Base-by-base conservation (phyloP, 1,284 basidiomycete species). In the Paramarasmius palmivorus region DNA sequence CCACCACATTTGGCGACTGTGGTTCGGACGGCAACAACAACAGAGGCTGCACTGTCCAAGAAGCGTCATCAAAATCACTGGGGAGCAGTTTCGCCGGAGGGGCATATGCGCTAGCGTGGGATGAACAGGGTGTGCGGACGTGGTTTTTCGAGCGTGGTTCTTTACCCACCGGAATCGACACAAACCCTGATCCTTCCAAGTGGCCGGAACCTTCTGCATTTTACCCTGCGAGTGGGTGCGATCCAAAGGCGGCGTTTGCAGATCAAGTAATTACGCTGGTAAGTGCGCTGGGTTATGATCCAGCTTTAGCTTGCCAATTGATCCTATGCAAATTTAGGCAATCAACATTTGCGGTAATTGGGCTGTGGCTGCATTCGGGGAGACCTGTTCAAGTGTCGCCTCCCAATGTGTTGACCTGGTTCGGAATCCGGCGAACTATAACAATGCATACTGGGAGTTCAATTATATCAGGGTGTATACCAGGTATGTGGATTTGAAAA, bases 191-290 rank as follows among this genome's bases (percentile, higher is more conserved):
- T 60, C 82, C 84, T 2, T 61, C 67, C 20, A 61, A 54, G 22
- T 88, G 86, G 86, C 79, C 80, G 9, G 69, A 68, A 9, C 83
- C 86, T 6, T 71, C 76, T 58, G 85, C 81, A 26, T 69, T 72
- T 64, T 87, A 79, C 75, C 76, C 82, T 4, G 70, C 78, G 5
- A 70, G 69, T 22, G 63, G 64, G 45, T 88, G 86, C 67, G 48
- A 63, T 26, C 54, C 59, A 15, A 36, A 38, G 2, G 38, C 56
- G 4, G 54, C 63, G 54, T 68, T 64, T 37, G 63, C 62, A 15
- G 55, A 52, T 46, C 58, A 63, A 53, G 54, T 32, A 3, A 36
- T 56, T 26, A 54, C 60, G 7, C 34, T 53, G 25, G 52, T 53
- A 19, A 12, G 52, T 46, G 17, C 17, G 7, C 2, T 29, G 19